These are phyloP conservation scores for Coemansia sp. DNA, from an alignment of 192 early-diverging fungal genomes.

Conservation along the genomic window DNA sequence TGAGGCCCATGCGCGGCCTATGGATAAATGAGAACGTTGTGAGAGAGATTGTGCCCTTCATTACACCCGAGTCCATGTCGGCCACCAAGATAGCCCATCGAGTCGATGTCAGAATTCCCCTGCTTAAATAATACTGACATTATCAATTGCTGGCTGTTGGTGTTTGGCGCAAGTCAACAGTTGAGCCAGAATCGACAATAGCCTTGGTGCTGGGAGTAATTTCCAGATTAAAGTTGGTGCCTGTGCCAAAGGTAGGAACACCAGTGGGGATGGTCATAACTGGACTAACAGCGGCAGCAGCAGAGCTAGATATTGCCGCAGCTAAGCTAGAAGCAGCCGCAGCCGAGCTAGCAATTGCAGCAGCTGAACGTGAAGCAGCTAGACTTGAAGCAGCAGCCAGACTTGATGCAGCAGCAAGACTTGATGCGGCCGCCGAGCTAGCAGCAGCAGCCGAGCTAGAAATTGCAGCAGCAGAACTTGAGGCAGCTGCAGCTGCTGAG, in stretches of 20 bases:
- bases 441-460: conserved; percentile 3
- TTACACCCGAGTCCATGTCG: neutral
- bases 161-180: neutral
- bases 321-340: neutral
- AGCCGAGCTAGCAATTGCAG: neutral
- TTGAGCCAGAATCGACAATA: neutral
- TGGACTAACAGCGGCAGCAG: neutral
- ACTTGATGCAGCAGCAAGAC: neutral
- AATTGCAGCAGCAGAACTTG: neutral
- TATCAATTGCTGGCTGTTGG: neutral
- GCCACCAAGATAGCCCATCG: neutral
- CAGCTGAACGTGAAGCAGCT: conserved; percentile 1
- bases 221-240: neutral
- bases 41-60: neutral
- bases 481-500: neutral
- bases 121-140: neutral
- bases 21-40: neutral
- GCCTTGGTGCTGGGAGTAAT: neutral
- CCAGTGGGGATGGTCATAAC: neutral
- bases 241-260: neutral
- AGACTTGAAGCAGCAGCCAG: neutral
- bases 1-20: neutral
- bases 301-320: neutral
- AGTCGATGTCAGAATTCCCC: neutral
- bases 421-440: neutral